These are phyloP conservation scores for Sarcomyxa edulis DNA, from an alignment of 768 basidiomycete genomes.

Conservation along the genomic window DNA sequence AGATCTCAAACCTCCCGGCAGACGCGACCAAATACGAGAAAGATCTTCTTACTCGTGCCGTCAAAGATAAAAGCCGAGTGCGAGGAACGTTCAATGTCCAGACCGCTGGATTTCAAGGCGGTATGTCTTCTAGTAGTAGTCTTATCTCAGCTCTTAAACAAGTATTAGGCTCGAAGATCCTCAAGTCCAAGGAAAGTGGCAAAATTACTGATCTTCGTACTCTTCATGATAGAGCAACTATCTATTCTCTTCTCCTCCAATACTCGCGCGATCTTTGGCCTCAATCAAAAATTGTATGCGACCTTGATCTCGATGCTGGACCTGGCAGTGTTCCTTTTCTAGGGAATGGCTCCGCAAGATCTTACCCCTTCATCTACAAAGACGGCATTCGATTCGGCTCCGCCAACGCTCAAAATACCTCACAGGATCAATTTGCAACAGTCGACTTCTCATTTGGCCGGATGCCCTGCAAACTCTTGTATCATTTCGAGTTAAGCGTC, in stretches of 20 bases:
- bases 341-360: too few relatives aligned
- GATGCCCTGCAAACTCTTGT: conserved; percentile 8
- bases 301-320: too few relatives aligned
- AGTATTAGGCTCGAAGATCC: neutral
- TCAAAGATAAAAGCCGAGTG: too few relatives aligned
- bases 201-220: too few relatives aligned
- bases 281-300: too few relatives aligned
- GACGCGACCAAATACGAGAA: conserved; percentile 6
- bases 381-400: conserved; percentile 17
- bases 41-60: too few relatives aligned
- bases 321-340: too few relatives aligned
- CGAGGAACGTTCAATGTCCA: neutral
- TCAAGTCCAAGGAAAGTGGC: conserved; percentile 5
- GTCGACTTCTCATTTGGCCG: conserved; percentile 6
- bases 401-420: conserved; percentile 9
- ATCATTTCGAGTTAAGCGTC: conserved; percentile 10
- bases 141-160: conserved; percentile 7
- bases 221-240: too few relatives aligned
- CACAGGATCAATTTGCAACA: conserved; percentile 13
- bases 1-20: conserved; percentile 16
- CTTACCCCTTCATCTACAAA: conserved; percentile 15
- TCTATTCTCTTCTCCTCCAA: too few relatives aligned
- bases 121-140: neutral
- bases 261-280: too few relatives aligned
- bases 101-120: neutral